phyloP scores from a whole-genome alignment of 2,329 filamentous ascomycete species.

The Colletotrichum sansevieriae region DNA sequence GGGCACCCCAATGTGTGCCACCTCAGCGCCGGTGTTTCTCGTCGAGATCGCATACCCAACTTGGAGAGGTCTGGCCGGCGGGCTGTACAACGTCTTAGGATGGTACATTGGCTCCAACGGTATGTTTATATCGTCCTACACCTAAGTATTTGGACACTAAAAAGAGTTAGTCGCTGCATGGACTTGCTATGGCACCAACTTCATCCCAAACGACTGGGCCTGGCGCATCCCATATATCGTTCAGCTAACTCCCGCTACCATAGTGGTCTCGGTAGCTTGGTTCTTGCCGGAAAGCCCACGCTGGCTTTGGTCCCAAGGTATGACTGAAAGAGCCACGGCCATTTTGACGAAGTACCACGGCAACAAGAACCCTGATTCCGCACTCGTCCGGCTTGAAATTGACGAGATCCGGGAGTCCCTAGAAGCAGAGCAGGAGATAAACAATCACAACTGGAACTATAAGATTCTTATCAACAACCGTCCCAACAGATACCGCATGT shows the following conservation, averaged over 20 bases:
- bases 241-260: constrained; percentile 57
- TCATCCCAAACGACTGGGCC: constrained; percentile 60
- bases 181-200: constrained; percentile 60
- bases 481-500: constrained; percentile 62
- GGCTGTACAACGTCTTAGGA: constrained; percentile 42
- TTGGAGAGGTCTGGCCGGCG: constrained; percentile 43
- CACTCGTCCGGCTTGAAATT: constrained; percentile 55
- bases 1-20: constrained; percentile 40
- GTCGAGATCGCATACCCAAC: constrained; percentile 44
- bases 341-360: constrained; percentile 58
- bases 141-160: fast-evolving
- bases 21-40: constrained; percentile 41
- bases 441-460: constrained; percentile 56
- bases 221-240: constrained; percentile 62
- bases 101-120: constrained; percentile 44
- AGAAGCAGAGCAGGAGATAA: constrained; percentile 54
- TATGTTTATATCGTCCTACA: neutral
- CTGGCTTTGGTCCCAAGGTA: constrained; percentile 54
- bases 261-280: constrained; percentile 61
- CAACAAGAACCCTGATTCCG: constrained; percentile 52
- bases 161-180: constrained; percentile 52
- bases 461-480: constrained; percentile 59
- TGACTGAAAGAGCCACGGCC: constrained; percentile 45
- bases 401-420: constrained; percentile 62
- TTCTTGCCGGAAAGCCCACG: constrained; percentile 61